Conservation (phyloP, 1,139 yeast species). For the Pichia sp. region DNA sequence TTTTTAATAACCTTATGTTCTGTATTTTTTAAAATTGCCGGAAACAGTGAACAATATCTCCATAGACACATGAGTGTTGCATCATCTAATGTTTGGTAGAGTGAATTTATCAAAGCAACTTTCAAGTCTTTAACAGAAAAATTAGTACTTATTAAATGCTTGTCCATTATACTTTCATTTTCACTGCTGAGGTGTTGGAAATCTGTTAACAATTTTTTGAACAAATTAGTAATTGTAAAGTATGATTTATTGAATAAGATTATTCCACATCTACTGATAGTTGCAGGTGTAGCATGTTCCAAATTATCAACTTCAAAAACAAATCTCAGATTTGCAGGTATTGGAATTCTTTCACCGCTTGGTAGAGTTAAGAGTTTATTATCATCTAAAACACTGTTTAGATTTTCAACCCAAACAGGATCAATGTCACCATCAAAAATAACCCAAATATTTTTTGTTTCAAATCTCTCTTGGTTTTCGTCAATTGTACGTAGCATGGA, state of each 20-base stretch:
- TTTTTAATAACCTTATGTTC: slow-evolving; percentile 1
- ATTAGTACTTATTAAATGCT: slow-evolving; percentile 3
- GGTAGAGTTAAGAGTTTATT: slow-evolving; percentile 77
- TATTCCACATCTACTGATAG: slow-evolving; percentile 90
- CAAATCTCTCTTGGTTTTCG: slow-evolving; percentile 56
- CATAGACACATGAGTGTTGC: slow-evolving; percentile 19
- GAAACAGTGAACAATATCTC: slow-evolving; percentile 15
- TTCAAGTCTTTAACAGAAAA: slow-evolving; percentile 12
- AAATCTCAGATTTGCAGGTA: slow-evolving; percentile 59
- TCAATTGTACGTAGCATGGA: slow-evolving; percentile 53
- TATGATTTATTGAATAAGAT: slow-evolving; percentile 54
- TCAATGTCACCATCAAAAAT: slow-evolving; percentile 92
- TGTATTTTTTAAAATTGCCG: neutral
- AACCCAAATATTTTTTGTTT: slow-evolving; percentile 59
- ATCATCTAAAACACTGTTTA: slow-evolving; percentile 89
- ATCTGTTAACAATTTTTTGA: slow-evolving; percentile 9
- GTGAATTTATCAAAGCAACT: neutral
- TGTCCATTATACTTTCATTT: slow-evolving; percentile 22
- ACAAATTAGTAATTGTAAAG: slow-evolving; percentile 28
- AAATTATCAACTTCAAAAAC: slow-evolving; percentile 73
- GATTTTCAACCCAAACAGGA: slow-evolving; percentile 89
- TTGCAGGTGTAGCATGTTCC: slow-evolving; percentile 75
- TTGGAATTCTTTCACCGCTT: slow-evolving; percentile 73
- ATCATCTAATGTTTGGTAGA: slow-evolving; percentile 3
- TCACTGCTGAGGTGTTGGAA: slow-evolving; percentile 19